These are phyloP conservation scores for Ilyonectria robusta DNA, from an alignment of 2,329 filamentous ascomycete genomes.

Conservation along the genomic window DNA sequence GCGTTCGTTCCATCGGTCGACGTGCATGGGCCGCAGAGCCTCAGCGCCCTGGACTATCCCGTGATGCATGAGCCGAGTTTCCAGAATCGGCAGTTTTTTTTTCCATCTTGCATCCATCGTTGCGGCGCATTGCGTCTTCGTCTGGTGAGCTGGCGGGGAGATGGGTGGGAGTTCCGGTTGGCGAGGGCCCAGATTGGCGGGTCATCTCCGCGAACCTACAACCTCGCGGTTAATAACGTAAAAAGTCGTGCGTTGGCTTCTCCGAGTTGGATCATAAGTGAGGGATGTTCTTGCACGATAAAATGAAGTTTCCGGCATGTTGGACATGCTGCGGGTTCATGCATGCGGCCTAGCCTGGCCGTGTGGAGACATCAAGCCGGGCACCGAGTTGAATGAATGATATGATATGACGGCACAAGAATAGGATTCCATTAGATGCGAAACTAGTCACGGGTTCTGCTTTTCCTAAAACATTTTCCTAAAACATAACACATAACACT, in stretches of 20 bases:
- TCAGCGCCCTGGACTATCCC: conserved; percentile 24
- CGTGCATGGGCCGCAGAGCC: conserved; percentile 38
- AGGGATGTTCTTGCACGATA: not conserved
- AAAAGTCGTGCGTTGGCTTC: not conserved
- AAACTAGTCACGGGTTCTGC: no score
- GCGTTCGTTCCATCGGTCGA: conserved; percentile 35
- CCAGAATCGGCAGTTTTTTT: conserved; percentile 36
- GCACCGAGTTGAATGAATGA: no score
- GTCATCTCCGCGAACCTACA: conserved; percentile 13
- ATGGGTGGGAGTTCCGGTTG: conserved; percentile 12
- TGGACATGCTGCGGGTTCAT: no score
- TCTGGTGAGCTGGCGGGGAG: conserved; percentile 6
- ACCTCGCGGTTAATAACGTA: not conserved
- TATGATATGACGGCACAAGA: no score
- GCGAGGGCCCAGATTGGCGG: conserved; percentile 15
- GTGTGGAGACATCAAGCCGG: no score
- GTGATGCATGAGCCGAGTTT: conserved; percentile 38
- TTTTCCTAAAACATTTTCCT: no score
- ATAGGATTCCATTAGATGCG: no score
- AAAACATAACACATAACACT: no score
- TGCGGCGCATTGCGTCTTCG: not conserved
- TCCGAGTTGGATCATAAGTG: not conserved
- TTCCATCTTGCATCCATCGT: conserved; percentile 13
- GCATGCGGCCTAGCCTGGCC: no score
- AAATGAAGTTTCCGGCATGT: no score